Evolutionary conservation across 140 eudicot species (phyloP), one percentile per base, ranked within the genome.

Genomic region (Flaveria floridana): DNA sequence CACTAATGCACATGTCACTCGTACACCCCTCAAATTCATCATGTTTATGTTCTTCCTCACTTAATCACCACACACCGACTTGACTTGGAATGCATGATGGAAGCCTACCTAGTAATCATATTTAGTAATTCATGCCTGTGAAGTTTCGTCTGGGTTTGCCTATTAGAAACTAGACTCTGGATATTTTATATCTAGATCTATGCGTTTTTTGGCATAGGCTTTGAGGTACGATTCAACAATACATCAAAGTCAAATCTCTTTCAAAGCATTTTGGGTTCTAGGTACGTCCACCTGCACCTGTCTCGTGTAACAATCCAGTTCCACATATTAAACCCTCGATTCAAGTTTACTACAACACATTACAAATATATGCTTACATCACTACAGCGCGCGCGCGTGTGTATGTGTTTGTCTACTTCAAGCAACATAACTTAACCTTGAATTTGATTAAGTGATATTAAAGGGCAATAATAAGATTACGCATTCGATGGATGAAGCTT

Each of bases 361-460:
- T 34, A 15, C 69, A 65, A 30, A 34, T 50, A 48, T 47, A 64
- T 25, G 26, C 42, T 8, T 23, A 46, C 59, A 16, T 61, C 76
- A 59, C 57, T 37, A 55, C 14, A 25, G 13, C 48, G 56, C 9
- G 81, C 25, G 2, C 23, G 48, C 55, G 21, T 39, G 20, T 65
- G 56, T 15, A 69, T 42, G 2, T 39, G 48, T 68, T n/a, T 41
- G 20, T 65, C 67, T 76, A 52, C 47, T 53, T 41, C 13, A 76
- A 26, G 6, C 21, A 66, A n/a, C 58, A 67, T 26, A 55, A 10
- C 68, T 41, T 68, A 6, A 76, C 42, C 75, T 63, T 63, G 51
- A 65, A 64, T 62, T 63, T 63, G 51, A 65, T 75, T 62, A 37
- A 67, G 68, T 68, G 41, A 23, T 26, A 39, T 10, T 34, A 64